phyloP scores from a whole-genome alignment of 1,139 yeast genomes.

The Suhomyces bolitotheri region DNA sequence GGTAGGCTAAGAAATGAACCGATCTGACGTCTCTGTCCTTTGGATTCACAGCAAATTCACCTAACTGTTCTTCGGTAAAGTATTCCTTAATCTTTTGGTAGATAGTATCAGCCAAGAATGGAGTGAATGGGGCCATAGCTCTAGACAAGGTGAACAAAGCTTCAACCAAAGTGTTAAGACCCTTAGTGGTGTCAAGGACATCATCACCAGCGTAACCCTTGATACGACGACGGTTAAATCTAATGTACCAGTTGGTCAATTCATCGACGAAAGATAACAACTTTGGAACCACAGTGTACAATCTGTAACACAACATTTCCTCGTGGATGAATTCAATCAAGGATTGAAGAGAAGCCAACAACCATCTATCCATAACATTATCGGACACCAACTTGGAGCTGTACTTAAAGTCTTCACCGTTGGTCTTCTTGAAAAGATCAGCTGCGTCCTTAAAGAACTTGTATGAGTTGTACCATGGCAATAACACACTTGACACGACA shows the following conservation, averaged over 20 bases:
- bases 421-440: conserved; percentile 75
- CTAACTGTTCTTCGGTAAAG: conserved; percentile 57
- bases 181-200: conserved; percentile 76
- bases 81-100: conserved; percentile 71
- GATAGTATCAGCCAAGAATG: conserved; percentile 88
- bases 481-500: conserved; percentile 88
- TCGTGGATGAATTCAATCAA: conserved; percentile 79
- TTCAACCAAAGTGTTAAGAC: conserved; percentile 87
- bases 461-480: conserved; percentile 98
- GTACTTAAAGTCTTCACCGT: conserved; percentile 69
- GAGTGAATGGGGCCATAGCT: conserved; percentile 99
- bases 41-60: conserved; percentile 41
- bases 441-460: conserved; percentile 96
- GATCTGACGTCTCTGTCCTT: conserved; percentile 63
- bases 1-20: conserved; percentile 90
- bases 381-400: conserved; percentile 63
- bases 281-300: conserved; percentile 95
- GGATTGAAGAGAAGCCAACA: conserved; percentile 90
- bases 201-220: conserved; percentile 83
- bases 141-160: conserved; percentile 85
- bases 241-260: conserved; percentile 97
- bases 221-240: conserved; percentile 96
- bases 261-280: conserved; percentile 86
- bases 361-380: conserved; percentile 98
- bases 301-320: conserved; percentile 87